A percentile compares a stretch with the other conserved stretches of the same genome.
Evolutionary conservation across 1,139 yeast genomes (phyloP).

Genomic region (Kurtzmaniella quercitrusa): DNA sequence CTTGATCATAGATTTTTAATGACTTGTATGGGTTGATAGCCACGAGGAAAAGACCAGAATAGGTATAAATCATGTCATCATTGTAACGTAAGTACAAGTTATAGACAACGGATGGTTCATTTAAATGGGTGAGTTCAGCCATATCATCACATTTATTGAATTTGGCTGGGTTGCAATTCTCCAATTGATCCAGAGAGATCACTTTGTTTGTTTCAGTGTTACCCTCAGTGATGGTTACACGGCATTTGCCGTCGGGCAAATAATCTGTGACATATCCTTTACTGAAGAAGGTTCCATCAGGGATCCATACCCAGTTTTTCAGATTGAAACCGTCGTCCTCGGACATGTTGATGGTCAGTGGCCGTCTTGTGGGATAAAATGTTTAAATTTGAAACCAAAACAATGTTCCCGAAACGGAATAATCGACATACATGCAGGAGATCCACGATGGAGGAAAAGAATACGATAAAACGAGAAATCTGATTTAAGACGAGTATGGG

Average conservation of each 20-base stretch:
- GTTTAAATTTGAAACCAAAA: background rate
- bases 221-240: slow-evolving; percentile 51
- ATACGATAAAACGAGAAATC: background rate
- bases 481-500: too few relatives aligned
- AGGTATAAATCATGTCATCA: slow-evolving; percentile 73
- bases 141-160: slow-evolving; percentile 90
- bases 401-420: background rate
- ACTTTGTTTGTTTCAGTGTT: slow-evolving; percentile 29
- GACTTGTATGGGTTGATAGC: slow-evolving; percentile 90
- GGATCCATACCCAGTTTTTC: slow-evolving; percentile 78
- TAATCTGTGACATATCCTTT: slow-evolving; percentile 67
- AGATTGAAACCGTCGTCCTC: slow-evolving; percentile 51
- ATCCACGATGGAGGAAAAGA: background rate
- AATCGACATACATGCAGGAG: background rate
- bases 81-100: slow-evolving; percentile 74
- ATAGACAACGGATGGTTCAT: slow-evolving; percentile 90
- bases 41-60: slow-evolving; percentile 83
- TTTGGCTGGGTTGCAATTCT: slow-evolving; percentile 83
- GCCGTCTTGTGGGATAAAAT: background rate
- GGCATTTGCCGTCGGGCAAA: slow-evolving; percentile 38
- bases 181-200: slow-evolving; percentile 45
- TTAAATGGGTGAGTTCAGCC: slow-evolving; percentile 92
- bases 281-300: slow-evolving; percentile 64
- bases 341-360: slow-evolving; percentile 14
- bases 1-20: slow-evolving; percentile 69